Base-by-base conservation (phyloP, 495 filamentous ascomycete genomes). In the Elaphomyces granulatus region DNA sequence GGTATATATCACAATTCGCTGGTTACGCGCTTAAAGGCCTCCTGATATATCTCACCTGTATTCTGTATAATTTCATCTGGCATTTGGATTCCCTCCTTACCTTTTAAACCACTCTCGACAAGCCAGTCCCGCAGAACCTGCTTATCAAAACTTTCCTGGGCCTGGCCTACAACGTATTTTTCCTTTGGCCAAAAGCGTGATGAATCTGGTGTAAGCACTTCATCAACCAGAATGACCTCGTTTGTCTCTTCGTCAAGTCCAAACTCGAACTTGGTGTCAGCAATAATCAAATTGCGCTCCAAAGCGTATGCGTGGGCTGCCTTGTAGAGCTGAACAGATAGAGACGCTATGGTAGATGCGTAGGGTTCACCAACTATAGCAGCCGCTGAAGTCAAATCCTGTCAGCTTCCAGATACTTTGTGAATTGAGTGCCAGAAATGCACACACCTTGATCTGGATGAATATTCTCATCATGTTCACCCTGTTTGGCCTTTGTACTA, bases 381-480 rank as follows among this genome's bases (percentile, higher is more conserved):
- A 18, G 61, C 68, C 15, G 81, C 81, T 73, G 42, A 12, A 4
- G 26, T 23, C 19, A 20, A 38, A 32, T 16, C 10, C 8, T 16
- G 32, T 54, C 48, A 53, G 48, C 36, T 15, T 7, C 6, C 12
- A 28, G 6, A 6, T 12, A 28, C 6, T 6, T 28, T 28, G 6
- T 6, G 30, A 8, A 17, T 20, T 48, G 32, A 49, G 42, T 38
- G 14, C n/a, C 16, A 45, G 35, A 19, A 32, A 40, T 7, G 4
- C 9, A 40, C 56, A 30, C 60, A 72, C 70, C 70, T 58, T 80
- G 58, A 30, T 76, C 77, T 0, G 78, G 79, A 41, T 76, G 71
- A 46, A 98, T 96, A 58, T 98, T 96, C 64, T 88, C 80, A 62
- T 98, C 90, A 45, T 93, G 75, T 40, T 75, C 64, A 1, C 88